A percentile compares a stretch with the other conserved stretches of the same genome.
These are phyloP conservation scores for Phaeosphaeriaceae sp. DNA, from an alignment of 2,329 filamentous ascomycete species.

Conservation along the genomic window DNA sequence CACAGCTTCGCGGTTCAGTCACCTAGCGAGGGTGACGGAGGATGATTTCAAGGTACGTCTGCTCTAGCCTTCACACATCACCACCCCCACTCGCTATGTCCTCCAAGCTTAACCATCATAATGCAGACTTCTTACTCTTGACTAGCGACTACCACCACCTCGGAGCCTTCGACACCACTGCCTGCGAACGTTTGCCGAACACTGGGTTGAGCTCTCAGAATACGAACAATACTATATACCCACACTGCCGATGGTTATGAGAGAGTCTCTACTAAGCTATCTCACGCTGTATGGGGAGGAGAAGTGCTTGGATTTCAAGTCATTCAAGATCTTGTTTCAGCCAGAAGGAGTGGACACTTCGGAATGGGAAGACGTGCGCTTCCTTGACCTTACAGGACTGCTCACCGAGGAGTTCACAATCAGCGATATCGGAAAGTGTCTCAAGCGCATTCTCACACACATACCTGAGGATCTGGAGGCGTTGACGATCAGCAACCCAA, in stretches of 20 bases:
- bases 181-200: conserved; percentile 61
- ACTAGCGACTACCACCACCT: conserved; percentile 38
- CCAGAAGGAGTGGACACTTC: conserved; percentile 40
- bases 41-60: conserved; percentile 35
- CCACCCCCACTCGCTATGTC: conserved; percentile 5
- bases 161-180: conserved; percentile 58
- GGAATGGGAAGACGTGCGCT: conserved; percentile 54
- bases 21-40: conserved; percentile 31
- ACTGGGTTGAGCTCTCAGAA: conserved; percentile 64
- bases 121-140: conserved; percentile 30
- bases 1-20: conserved; percentile 26
- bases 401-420: conserved; percentile 58
- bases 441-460: conserved; percentile 26
- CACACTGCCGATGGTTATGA: conserved; percentile 59
- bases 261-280: conserved; percentile 63
- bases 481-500: conserved; percentile 16
- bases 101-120: conserved; percentile 14
- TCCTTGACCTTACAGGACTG: conserved; percentile 61
- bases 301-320: conserved; percentile 50
- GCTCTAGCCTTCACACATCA: neutral
- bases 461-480: conserved; percentile 19
- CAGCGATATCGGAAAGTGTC: conserved; percentile 56
- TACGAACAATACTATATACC: conserved; percentile 64
- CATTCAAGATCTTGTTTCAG: conserved; percentile 60
- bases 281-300: conserved; percentile 58